Base-by-base conservation (phyloP, 345 rosid species). In the Eucalyptus polybractea region DNA sequence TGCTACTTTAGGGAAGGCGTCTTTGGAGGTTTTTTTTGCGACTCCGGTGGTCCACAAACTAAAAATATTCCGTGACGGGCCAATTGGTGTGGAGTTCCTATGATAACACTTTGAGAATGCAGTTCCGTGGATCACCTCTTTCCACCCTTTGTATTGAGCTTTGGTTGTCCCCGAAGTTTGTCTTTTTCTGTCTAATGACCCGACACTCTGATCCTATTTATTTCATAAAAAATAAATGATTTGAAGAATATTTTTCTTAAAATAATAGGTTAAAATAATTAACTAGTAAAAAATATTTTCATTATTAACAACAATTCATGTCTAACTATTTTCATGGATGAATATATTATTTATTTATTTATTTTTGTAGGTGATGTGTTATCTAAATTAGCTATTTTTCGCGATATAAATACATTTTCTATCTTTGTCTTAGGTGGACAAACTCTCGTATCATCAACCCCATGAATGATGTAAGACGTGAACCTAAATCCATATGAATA, bases 121-220 rank as follows among this genome's bases (percentile, higher is more conserved):
- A 76, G 47, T 76, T 76, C 45, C 13, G 14, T 76, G 27, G 3
- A 76, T 76, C 5, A 40, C 27, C 15, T 76, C 27, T 76, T 37
- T 76, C 10, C 14, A 6, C 47, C 42, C 27, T 62, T 62, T 29
- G 16, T 13, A 13, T 62, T 27, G 33, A 27, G 69, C 69, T 62
- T 62, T 27, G 69, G 31, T 27, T 62, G 31, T 62, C 69, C 14
- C 1, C 7, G 2, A 13, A 65, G 9, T 65, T 65, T 13, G 37
- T 1, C 37, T n/a, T 14, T 62, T 9, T 65, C 37, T n/a, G 0
- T n/a, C 9, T 13, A 65, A n/a, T n/a, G 17, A n/a, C 5, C 0
- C 1, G 15, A 27, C 31, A 60, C 31, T 60, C 6, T 60, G 3
- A 6, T 27, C 3, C 2, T 6, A 12, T 60, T 60, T 27, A 13